These are phyloP conservation scores for Skeletonema tropicum DNA, from an alignment of 108 stramenopile genomes.

Conservation along the genomic window DNA sequence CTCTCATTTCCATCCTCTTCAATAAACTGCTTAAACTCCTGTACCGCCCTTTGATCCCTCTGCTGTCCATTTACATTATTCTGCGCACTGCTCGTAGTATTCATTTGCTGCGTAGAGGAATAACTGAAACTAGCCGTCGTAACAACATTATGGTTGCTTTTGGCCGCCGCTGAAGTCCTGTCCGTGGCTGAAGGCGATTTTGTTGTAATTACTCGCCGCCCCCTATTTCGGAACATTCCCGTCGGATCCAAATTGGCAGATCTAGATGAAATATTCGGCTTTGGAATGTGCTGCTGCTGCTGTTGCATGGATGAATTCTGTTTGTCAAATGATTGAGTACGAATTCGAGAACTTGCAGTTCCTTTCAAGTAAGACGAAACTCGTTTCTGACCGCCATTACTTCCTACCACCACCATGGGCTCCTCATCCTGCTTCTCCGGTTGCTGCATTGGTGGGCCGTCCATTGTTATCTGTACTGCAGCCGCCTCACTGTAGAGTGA, in stretches of 20 bases:
- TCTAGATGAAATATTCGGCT: background rate
- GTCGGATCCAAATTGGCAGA: constrained; percentile 34
- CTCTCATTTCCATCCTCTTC: background rate
- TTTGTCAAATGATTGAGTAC: constrained; percentile 3
- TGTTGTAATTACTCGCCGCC: constrained; percentile 30
- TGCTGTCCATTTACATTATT: background rate
- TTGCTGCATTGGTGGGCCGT: background rate
- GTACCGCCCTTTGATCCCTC: background rate
- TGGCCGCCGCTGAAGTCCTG: background rate
- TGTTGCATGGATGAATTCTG: background rate
- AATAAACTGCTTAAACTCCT: background rate
- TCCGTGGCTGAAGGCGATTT: background rate
- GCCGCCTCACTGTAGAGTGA: no score
- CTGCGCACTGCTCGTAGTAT: background rate
- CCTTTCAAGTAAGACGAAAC: background rate
- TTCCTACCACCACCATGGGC: background rate
- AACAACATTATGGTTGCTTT: background rate
- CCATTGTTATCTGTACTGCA: no score
- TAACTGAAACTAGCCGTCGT: background rate
- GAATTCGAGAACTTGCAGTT: background rate
- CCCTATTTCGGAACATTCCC: constrained; percentile 52
- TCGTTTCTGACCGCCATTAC: background rate
- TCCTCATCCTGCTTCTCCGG: background rate
- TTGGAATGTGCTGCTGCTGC: background rate
- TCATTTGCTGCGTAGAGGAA: background rate